Base-by-base conservation (phyloP, 441 rosid species). In the Raphanus hybrid region DNA sequence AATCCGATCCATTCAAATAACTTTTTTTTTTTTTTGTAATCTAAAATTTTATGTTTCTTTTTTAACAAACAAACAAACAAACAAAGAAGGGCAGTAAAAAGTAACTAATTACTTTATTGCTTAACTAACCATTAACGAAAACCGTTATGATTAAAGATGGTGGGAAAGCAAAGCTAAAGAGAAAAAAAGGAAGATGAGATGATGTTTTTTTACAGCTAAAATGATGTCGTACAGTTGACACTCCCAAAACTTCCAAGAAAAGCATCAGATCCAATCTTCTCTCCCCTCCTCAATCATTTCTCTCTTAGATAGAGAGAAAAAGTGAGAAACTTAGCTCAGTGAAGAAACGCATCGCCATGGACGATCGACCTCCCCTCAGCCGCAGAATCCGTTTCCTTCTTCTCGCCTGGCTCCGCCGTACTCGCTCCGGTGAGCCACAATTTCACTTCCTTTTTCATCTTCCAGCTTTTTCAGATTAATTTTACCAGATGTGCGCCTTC, bases 331-430 rank as follows among this genome's bases (percentile, higher is more conserved):
- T 75, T 35, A 64, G 79, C 67, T 75, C 48, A 29, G 18, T 52
- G 65, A 70, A 34, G 58, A 12, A 57, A 48, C 75, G 18, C 69
- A 70, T 60, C 32, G 14, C 73, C 50, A 80, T 70, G 71, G 71
- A 73, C 45, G 82, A 74, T 48, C 86, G 89, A 84, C 83, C 84
- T 84, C 88, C 79, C 74, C 43, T 89, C 41, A 87, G 84, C 88
- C 86, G 86, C 76, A 91, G 85, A 84, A 75, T 89, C 78, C 87
- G 84, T 29, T 84, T 80, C 69, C 81, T 74, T 67, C 88, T 86
- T 77, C 91, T 86, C 20, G 80, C 87, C 0, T 89, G 93, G 95
- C 91, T 89, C 71, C 89, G 74, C 48, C 88, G 98, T 79, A 86
- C 98, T 81, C 90, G 87, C 74, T 86, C 92, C 48, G 88, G 96